phyloP scores from a whole-genome alignment of 2,329 filamentous ascomycete species.

The Colletotrichum shisoi region DNA sequence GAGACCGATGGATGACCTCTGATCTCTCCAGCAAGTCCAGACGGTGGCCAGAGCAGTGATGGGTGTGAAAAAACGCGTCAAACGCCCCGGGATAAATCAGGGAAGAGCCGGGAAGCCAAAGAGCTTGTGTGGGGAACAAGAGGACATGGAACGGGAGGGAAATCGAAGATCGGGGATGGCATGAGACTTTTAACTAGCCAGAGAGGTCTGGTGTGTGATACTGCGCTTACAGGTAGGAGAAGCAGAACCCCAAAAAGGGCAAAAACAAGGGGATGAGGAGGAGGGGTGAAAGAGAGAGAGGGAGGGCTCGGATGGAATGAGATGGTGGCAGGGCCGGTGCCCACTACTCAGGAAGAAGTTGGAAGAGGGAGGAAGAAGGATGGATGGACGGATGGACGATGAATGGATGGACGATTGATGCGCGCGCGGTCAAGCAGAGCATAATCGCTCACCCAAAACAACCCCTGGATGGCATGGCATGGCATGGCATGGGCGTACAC shows the following conservation, averaged over 20 bases:
- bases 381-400: background rate
- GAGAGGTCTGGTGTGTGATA: background rate
- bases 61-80: background rate
- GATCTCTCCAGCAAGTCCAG: background rate
- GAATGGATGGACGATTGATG: no score
- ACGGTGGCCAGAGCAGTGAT: background rate
- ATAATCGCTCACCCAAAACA: background rate
- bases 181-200: slow-evolving; percentile 21
- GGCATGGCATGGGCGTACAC: background rate
- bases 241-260: background rate
- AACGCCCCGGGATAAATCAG: slow-evolving; percentile 24
- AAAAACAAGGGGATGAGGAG: background rate
- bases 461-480: background rate
- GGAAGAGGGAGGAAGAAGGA: background rate
- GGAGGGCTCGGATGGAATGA: background rate
- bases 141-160: slow-evolving; percentile 21
- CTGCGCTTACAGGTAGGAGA: background rate
- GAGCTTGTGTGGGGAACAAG: slow-evolving; percentile 27
- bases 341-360: no score
- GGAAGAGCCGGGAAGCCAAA: slow-evolving; percentile 12
- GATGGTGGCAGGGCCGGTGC: background rate
- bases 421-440: background rate
- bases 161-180: slow-evolving; percentile 29
- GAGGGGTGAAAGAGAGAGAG: no score
- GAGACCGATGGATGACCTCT: background rate